These are phyloP conservation scores for Begonia loranthoides DNA, from an alignment of 306 rosid species.

Conservation along the genomic window DNA sequence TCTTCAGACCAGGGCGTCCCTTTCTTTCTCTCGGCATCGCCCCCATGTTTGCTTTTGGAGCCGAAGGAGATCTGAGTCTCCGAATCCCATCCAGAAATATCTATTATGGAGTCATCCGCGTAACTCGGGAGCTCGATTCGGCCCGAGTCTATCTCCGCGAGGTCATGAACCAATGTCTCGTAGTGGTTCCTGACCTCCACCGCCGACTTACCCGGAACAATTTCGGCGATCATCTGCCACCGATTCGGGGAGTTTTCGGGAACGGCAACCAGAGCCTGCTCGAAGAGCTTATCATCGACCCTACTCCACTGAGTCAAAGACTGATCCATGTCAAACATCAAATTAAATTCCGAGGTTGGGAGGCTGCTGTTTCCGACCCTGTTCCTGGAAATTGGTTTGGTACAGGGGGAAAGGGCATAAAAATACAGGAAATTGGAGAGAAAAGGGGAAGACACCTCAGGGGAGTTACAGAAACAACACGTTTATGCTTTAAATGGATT, in stretches of 20 bases:
- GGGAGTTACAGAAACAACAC: constrained; percentile 40
- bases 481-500: constrained; percentile 42
- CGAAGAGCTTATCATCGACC: constrained; percentile 58
- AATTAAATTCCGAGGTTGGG: too few species aligned
- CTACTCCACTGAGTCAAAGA: not conserved
- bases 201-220: constrained; percentile 45
- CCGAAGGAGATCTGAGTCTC: not conserved
- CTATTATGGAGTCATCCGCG: constrained; percentile 28
- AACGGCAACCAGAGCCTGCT: constrained; percentile 40
- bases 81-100: too few species aligned
- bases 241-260: constrained; percentile 47
- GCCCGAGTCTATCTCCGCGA: constrained; percentile 63
- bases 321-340: constrained; percentile 6
- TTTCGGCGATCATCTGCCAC: constrained; percentile 55
- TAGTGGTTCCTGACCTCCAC: constrained; percentile 45
- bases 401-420: too few species aligned
- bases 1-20: too few species aligned
- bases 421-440: too few species aligned
- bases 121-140: constrained; percentile 36
- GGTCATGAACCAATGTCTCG: constrained; percentile 50
- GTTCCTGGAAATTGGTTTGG: too few species aligned
- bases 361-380: too few species aligned
- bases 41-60: not conserved
- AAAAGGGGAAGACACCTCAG: constrained; percentile 17
- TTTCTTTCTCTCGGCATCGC: too few species aligned